Base-by-base conservation (phyloP, 1,284 basidiomycete genomes). In the Testicularia cyperi region DNA sequence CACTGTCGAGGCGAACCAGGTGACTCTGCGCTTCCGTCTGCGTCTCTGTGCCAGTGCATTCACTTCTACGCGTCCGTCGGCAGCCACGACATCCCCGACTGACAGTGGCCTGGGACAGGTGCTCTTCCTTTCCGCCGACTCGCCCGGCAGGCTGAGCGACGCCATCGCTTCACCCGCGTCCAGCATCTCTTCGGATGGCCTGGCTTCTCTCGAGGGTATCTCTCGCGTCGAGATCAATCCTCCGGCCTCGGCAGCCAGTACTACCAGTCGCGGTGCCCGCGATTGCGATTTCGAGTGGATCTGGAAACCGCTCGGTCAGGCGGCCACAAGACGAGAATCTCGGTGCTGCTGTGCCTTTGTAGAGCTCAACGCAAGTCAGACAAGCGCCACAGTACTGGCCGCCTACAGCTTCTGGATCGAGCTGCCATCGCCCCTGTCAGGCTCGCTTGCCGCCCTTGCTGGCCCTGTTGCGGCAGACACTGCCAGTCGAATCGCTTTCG, bases 281-380 rank as follows among this genome's bases (percentile, higher is more conserved):
- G 64, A 66, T n/a, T 48, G 46, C 33, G 60, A 63, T 24, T 66
- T 66, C 23, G 45, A 63, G 10, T 66, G 64, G 64, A 36, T 24
- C 2, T 66, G 64, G 64, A 54, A 46, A 28, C 40, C 54, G 8
- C 31, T 52, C 4, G 20, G 32, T 9, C 43, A 45, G 3, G 30
- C 45, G 3, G 37, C 35, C 15, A 6, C 15, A n/a, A 20, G 14
- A 9, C 18, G 18, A 9, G 44, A 27, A 9, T 29, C 34, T 12
- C 44, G 32, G 31, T 66, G 58, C 28, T 63, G 49, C 32, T 61
- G 51, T 19, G 57, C 57, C 5, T 67, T 67, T 21, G 60, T 67
- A 15, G 60, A 67, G 36, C 18, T 67, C 13, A 30, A 38, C 14
- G 27, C 48, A 0, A 29, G 39, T 13, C 30, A 32, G 1, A 40